Percentiles rank a stretch among this genome's conserved stretches.
Conservation (phyloP, 2,329 filamentous ascomycete genomes). For the Sclerotinia subarctica region DNA sequence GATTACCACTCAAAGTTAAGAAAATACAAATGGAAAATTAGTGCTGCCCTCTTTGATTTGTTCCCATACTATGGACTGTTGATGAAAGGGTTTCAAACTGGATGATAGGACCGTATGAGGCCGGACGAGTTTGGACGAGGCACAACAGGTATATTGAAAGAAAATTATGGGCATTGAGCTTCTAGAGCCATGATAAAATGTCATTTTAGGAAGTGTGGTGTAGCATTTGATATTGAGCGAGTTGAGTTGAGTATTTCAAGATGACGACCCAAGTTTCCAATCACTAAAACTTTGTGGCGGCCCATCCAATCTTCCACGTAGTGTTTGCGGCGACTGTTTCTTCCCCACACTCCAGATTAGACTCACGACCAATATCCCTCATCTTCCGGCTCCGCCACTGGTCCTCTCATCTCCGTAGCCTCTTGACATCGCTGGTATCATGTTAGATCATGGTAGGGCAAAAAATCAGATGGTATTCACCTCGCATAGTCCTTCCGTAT, state of each 20-base stretch:
- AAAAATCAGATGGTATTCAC: background rate
- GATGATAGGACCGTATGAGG: background rate
- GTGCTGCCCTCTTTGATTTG: background rate
- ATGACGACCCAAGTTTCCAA: background rate
- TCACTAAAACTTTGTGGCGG: background rate
- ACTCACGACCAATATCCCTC: slow-evolving; percentile 30
- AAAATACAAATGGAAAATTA: background rate
- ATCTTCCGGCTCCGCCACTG: slow-evolving; percentile 23
- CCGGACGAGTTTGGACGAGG: background rate
- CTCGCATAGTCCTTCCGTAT: slow-evolving; percentile 27
- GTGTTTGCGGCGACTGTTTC: background rate
- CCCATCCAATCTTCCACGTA: background rate
- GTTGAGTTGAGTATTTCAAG: background rate
- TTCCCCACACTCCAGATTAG: too few species aligned
- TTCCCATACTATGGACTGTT: background rate
- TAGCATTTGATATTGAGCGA: background rate
- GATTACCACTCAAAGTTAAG: background rate
- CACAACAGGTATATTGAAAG: background rate
- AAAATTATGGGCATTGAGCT: background rate
- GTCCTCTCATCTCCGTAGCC: slow-evolving; percentile 21
- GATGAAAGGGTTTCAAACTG: background rate
- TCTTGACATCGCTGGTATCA: slow-evolving; percentile 26
- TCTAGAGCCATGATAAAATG: background rate
- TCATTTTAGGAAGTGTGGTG: background rate
- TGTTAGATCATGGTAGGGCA: slow-evolving; percentile 12